These are phyloP conservation scores for Cucurbita pepo DNA, from an alignment of 306 rosid genomes.

Conservation along the genomic window DNA sequence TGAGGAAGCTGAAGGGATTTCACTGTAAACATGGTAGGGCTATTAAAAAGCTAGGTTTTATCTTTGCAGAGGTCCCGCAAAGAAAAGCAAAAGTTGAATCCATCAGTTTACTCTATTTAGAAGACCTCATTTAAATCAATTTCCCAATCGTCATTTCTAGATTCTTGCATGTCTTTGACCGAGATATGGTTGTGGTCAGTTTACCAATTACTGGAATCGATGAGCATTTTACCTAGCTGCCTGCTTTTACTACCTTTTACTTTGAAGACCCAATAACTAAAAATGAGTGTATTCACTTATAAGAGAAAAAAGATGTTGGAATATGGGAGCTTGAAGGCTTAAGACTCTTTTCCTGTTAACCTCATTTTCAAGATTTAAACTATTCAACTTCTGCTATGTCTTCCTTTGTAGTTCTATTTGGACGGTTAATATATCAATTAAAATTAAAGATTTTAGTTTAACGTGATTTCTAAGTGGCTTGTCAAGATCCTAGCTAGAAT, in stretches of 20 bases:
- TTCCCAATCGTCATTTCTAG: neutral
- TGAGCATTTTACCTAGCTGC: neutral
- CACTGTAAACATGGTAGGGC: neutral
- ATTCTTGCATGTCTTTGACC: neutral
- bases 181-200: neutral
- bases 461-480: neutral
- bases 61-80: neutral
- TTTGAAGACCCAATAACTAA: neutral
- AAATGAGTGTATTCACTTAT: neutral
- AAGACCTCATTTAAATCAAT: neutral
- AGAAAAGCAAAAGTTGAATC: neutral
- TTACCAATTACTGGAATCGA: neutral
- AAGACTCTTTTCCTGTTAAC: neutral
- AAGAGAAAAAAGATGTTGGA: neutral
- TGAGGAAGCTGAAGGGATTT: neutral
- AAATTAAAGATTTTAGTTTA: neutral
- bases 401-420: neutral
- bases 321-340: neutral
- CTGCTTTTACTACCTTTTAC: neutral
- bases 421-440: neutral
- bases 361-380: neutral
- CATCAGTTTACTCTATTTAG: neutral
- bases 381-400: neutral
- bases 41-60: neutral
- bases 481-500: neutral